phyloP scores from a whole-genome alignment of 805 yeast species.

The Wickerhamomyces subpelliculosus region DNA sequence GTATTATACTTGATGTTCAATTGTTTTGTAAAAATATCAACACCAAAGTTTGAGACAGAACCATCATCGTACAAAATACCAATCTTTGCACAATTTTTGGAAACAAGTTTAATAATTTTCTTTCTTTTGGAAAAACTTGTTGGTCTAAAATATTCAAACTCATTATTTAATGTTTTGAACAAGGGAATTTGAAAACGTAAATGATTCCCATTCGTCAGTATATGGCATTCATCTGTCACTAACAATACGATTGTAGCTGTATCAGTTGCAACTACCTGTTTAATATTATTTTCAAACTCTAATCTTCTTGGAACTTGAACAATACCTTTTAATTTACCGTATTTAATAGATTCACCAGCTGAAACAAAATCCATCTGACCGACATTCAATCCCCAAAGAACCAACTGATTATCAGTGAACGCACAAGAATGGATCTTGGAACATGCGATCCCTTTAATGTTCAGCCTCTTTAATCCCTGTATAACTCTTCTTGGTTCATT shows the following conservation, averaged over 20 bases:
- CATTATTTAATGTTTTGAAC: conserved; percentile 25
- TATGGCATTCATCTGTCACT: conserved; percentile 51
- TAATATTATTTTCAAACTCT: conserved; percentile 34
- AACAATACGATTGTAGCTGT: conserved; percentile 61
- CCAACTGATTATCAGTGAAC: conserved; percentile 38
- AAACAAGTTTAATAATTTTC: conserved; percentile 25
- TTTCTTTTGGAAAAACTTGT: conserved; percentile 36
- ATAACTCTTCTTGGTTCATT: conserved; percentile 22
- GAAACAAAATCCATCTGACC: conserved; percentile 70
- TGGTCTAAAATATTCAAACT: conserved; percentile 50
- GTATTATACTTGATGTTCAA: conserved; percentile 38
- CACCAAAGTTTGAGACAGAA: conserved; percentile 29
- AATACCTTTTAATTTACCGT: conserved; percentile 28
- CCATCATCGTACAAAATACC: conserved; percentile 55
- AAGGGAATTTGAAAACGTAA: conserved; percentile 38
- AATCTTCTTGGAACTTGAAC: conserved; percentile 34
- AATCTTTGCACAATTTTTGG: conserved; percentile 36
- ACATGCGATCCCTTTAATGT: conserved; percentile 31
- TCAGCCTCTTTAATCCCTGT: conserved; percentile 21
- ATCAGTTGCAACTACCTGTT: conserved; percentile 58
- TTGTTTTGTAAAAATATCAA: conserved; percentile 16
- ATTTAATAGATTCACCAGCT: conserved; percentile 23
- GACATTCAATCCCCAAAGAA: conserved; percentile 70
- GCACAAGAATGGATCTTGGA: conserved; percentile 68
- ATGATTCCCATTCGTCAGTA: conserved; percentile 52